phyloP scores from a whole-genome alignment of 768 basidiomycete genomes.

The Trametes maxima region DNA sequence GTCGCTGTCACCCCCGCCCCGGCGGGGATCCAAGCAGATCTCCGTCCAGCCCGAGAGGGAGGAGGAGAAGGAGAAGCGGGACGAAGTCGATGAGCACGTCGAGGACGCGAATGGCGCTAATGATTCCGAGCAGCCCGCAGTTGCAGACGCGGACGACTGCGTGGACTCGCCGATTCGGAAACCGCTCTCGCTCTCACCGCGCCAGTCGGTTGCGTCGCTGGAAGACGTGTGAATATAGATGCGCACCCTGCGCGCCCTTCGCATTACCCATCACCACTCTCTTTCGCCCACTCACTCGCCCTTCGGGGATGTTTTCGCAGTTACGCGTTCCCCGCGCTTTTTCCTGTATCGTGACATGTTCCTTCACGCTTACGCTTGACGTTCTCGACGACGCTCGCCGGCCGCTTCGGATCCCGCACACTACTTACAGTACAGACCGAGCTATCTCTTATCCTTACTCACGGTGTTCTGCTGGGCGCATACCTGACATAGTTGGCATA shows the following conservation, averaged over 20 bases:
- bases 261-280: not conserved
- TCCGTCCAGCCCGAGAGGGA: constrained; percentile 22
- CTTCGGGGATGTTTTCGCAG: not conserved
- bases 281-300: not conserved
- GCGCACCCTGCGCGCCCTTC: not conserved
- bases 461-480: constrained; percentile 18
- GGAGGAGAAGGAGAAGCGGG: constrained; percentile 6
- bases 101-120: not conserved
- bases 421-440: constrained; percentile 3
- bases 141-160: not conserved
- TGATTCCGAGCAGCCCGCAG: not conserved
- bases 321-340: not conserved
- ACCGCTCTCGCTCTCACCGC: constrained; percentile 19
- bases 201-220: constrained; percentile 17
- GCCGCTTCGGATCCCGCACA: not conserved
- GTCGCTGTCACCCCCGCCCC: constrained; percentile 65
- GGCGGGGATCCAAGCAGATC: constrained; percentile 57
- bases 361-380: constrained; percentile 6
- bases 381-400: constrained; percentile 5
- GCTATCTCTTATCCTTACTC: not conserved
- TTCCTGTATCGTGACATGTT: constrained; percentile 11
- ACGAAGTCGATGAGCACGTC: not conserved
- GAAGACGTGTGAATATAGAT: constrained; percentile 18
- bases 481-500: constrained; percentile 20
- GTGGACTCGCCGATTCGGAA: constrained; percentile 10